Evolutionary conservation across 192 early-diverging fungal species (phyloP), one percentile per base, ranked within the genome.

Genomic region (Chytriomyces hyalinus): DNA sequence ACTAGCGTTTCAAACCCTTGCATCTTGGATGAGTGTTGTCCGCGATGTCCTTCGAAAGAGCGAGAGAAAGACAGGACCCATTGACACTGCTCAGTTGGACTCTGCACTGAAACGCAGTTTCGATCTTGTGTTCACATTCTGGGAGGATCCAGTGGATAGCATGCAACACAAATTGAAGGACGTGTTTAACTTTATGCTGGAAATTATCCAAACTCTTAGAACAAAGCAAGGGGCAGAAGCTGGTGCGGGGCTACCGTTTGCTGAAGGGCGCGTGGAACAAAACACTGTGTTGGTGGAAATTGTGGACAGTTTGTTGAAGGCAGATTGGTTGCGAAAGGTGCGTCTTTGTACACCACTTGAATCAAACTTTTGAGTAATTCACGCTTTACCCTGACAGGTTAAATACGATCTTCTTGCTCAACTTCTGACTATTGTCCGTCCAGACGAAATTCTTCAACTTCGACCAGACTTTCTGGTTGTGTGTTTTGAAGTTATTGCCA

Each of bases 71-170:
- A 11, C 44, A 24, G 45, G 59, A n/a, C 28, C 28, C 20, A 15
- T 28, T 28, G 15, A 13, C n/a, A 22, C 46, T 13, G 22, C 68
- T 36, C 15, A 65, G 11, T 6, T 49, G 9, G 49, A 65, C 36
- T 24, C 82, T 53, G 66, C 82, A 36, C 82, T 88, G 66, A 89
- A 92, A 50, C 78, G 81, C 26, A 80, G 93, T 26, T 89, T 94
- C 69, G 90, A 85, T 6, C 92, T 92, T 72, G 88, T 95, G 51
- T 91, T 90, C 79, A 88, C 91, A 70, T 89, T 91, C 70, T 96
- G 95, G 93, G 94, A 96, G 71, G 95, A 96, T 78, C 93, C 93
- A 6, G 80, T 94, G 6, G 94, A 96, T 57, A 84, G 92, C 4
- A 88, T 94, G 15, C 93, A 94, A 73, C 86, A 90, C 69, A 93